Base-by-base conservation (phyloP, 768 basidiomycete species). In the Rhizopogon sp. region DNA sequence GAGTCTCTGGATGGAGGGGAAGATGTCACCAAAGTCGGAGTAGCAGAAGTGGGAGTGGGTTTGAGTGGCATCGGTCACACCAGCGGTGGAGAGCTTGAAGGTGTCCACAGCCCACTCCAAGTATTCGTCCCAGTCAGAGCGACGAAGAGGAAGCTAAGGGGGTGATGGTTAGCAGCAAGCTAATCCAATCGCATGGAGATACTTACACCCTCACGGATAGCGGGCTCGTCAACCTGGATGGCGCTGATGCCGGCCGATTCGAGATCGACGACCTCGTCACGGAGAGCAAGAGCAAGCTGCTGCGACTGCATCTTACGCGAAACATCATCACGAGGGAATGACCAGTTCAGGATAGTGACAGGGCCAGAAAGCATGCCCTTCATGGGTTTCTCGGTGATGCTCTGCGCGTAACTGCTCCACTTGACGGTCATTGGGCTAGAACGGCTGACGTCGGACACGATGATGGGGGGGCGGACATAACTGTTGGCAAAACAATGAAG, bases 341-440 rank as follows among this genome's bases (percentile, higher is more conserved):
- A 98, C 97, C 97, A 99, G 83, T 98, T 98, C 74, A 98, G 85
- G 75, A 99, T 97, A 58, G 93, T 94, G 72, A 98, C 95, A 17
- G 94, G 95, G 60, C 96, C 96, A 54, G 96, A 95, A 54, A 98
- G 81, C 97, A 98, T 98, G 63, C 96, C 96, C 87, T 99, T 99
- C 93, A 99, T 94, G 64, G 95, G 97, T 72, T 84, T 87, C 70
- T 82, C 76, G 63, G 95, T 91, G 66, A 98, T 68, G 69, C 90
- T 93, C 79, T 98, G 97, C 53, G 97, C 97, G 73, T 96, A 98
- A 66, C 84, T 83, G 59, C 89, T 92, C 97, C 97, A 99, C 71
- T 83, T 85, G 68, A 98, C 95, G 66, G 97, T 98, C 79, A 99
- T 98, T 50, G 96, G 85, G 41, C 74, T 75, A 50, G 92, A 83